Percentiles rank a stretch among this genome's conserved stretches.
phyloP scores from a whole-genome alignment of 2,329 filamentous ascomycete genomes.

The Rosellinia necatrix region DNA sequence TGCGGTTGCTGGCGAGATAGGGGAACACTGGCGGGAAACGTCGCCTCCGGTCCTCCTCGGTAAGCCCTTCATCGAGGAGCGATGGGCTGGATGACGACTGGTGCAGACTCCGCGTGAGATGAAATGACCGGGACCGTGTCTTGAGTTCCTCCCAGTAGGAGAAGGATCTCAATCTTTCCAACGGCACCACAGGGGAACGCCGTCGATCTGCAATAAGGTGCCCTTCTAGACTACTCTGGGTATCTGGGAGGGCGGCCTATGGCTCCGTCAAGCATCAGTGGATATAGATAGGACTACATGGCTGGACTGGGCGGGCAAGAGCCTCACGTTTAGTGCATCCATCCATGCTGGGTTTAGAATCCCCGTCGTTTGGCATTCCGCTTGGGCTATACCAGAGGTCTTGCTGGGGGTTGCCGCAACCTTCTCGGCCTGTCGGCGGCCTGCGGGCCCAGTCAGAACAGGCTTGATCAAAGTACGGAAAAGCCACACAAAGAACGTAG shows the following conservation, averaged over 20 bases:
- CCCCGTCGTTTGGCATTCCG: background rate
- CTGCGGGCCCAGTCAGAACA: slow-evolving; percentile 8
- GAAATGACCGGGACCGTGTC: slow-evolving; percentile 8
- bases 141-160: slow-evolving; percentile 31
- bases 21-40: slow-evolving; percentile 31
- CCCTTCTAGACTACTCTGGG: slow-evolving; percentile 4
- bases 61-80: slow-evolving; percentile 7
- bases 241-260: slow-evolving; percentile 2
- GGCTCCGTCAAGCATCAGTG: background rate
- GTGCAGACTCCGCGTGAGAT: background rate
- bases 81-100: slow-evolving; percentile 1
- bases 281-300: background rate
- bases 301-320: background rate
- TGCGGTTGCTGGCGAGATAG: slow-evolving; percentile 20
- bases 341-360: background rate
- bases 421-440: slow-evolving; percentile 22
- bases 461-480: too few species aligned
- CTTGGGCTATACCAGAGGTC: background rate
- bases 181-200: slow-evolving; percentile 4
- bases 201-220: background rate
- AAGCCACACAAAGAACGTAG: background rate
- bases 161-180: slow-evolving; percentile 27
- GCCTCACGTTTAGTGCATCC: slow-evolving; percentile 6
- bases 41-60: background rate
- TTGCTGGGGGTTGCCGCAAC: background rate